phyloP scores from a whole-genome alignment of 2,329 filamentous ascomycete genomes.

The Zarea fungicola region DNA sequence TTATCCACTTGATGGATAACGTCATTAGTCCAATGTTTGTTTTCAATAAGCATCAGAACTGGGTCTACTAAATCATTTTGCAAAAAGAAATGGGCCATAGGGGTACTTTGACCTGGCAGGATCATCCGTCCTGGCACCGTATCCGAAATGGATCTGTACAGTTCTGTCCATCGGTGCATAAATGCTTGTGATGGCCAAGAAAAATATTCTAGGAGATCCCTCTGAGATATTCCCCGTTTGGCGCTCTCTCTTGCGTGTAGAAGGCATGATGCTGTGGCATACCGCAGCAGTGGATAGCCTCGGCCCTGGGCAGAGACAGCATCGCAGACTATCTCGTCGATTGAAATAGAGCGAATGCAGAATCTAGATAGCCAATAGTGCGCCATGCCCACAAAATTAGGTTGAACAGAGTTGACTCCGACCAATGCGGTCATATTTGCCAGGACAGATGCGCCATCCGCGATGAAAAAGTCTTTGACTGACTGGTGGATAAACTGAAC shows the following conservation, averaged over 20 bases:
- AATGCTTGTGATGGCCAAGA: background rate
- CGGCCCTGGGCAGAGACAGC: background rate
- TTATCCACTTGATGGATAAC: too few species aligned
- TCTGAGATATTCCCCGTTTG: background rate
- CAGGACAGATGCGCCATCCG: conserved; percentile 18
- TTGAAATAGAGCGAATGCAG: conserved; percentile 22
- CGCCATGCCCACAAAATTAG: conserved; percentile 4
- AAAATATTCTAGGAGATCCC: background rate
- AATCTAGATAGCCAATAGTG: conserved; percentile 19
- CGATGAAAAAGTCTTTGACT: conserved; percentile 28
- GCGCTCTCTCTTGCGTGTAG: conserved; percentile 13
- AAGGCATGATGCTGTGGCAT: conserved; percentile 15
- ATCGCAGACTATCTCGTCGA: conserved; percentile 17
- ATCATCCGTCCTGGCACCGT: too few species aligned
- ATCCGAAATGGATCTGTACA: too few species aligned
- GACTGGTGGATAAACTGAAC: conserved; percentile 31
- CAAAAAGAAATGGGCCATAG: too few species aligned
- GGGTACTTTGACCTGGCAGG: too few species aligned
- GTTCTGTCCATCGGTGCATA: background rate
- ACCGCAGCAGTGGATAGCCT: background rate
- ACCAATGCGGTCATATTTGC: background rate
- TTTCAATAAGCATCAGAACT: too few species aligned
- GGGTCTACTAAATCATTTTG: too few species aligned
- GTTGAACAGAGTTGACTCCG: background rate
- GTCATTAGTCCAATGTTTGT: too few species aligned